Evolutionary conservation across 257 asterid species (phyloP).

Genomic region (Gentiana macrophylla): DNA sequence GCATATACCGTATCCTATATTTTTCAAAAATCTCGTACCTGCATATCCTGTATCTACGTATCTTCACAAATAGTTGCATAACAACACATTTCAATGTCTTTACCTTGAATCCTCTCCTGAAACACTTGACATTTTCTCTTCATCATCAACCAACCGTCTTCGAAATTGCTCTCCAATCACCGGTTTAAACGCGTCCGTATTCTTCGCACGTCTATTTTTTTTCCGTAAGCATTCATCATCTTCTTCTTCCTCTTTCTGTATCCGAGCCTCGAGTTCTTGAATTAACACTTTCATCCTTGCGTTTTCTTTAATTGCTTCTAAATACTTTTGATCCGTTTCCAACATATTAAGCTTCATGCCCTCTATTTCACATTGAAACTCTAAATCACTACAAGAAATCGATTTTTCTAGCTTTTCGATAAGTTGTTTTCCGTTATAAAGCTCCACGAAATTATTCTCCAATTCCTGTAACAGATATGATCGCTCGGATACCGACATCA

Average conservation of each 20-base stretch:
- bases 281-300: constrained; percentile 36
- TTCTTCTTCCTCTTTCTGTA: constrained; percentile 34
- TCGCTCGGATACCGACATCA: constrained; percentile 35
- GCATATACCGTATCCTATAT: too few species aligned
- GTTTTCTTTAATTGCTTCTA: constrained; percentile 38
- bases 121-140: constrained; percentile 15
- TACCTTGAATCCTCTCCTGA: constrained; percentile 51
- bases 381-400: constrained; percentile 53
- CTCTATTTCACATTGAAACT: constrained; percentile 91
- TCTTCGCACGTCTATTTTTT: constrained; percentile 43
- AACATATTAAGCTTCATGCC: constrained; percentile 59
- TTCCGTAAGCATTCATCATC: constrained; percentile 33
- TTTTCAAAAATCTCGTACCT: too few species aligned
- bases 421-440: constrained; percentile 28
- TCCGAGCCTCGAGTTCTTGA: constrained; percentile 37
- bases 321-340: constrained; percentile 49
- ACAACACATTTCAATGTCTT: too few species aligned
- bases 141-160: constrained; percentile 16
- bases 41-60: too few species aligned
- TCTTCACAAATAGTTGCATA: too few species aligned
- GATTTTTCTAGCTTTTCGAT: constrained; percentile 65
- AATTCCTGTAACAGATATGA: constrained; percentile 37
- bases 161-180: constrained; percentile 39
- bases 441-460: constrained; percentile 40
- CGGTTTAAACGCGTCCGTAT: constrained; percentile 28